Evolutionary conservation across 768 basidiomycete genomes (phyloP).

Genomic region (Floccularia luteovirens): DNA sequence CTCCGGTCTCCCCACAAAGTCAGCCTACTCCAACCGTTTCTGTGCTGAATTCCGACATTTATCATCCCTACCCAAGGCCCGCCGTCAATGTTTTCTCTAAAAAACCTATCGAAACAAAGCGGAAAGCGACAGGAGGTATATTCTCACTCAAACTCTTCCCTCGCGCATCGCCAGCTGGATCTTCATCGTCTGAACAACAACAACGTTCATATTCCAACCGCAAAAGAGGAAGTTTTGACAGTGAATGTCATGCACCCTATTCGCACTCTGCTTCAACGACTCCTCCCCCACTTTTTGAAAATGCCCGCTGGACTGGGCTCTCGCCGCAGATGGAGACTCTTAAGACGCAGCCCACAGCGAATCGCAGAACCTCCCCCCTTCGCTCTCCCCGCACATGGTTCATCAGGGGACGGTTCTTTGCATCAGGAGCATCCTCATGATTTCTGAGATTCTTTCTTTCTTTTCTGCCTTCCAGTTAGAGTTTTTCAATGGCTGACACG

Average conservation of each 20-base stretch:
- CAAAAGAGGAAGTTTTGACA: conserved; percentile 13
- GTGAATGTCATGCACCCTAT: conserved; percentile 24
- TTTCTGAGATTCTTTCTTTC: not conserved
- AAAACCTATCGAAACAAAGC: conserved; percentile 14
- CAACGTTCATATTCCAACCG: conserved; percentile 19
- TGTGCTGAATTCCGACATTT: conserved; percentile 31
- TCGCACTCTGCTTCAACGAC: conserved; percentile 27
- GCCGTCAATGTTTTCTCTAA: conserved; percentile 14
- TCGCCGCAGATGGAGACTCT: conserved; percentile 15
- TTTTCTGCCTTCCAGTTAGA: too few relatives aligned
- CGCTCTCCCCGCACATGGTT: conserved; percentile 46
- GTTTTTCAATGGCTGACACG: too few relatives aligned
- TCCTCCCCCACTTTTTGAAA: conserved; percentile 25
- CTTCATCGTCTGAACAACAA: conserved; percentile 22
- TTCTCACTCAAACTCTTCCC: conserved; percentile 43
- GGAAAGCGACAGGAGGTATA: conserved; percentile 24
- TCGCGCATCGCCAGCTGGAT: conserved; percentile 38
- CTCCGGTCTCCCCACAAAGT: conserved; percentile 25
- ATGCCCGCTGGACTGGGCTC: conserved; percentile 23
- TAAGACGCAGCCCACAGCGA: conserved; percentile 5
- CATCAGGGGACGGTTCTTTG: conserved; percentile 42
- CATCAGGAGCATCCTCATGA: conserved; percentile 28
- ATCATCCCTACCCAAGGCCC: conserved; percentile 32
- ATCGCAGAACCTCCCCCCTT: conserved; percentile 7
- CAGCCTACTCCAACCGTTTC: conserved; percentile 34